Evolutionary conservation across 305 asterid genomes (phyloP), one percentile per base, ranked within the genome.

Genomic region (Fraxinus xanthoxyloides): DNA sequence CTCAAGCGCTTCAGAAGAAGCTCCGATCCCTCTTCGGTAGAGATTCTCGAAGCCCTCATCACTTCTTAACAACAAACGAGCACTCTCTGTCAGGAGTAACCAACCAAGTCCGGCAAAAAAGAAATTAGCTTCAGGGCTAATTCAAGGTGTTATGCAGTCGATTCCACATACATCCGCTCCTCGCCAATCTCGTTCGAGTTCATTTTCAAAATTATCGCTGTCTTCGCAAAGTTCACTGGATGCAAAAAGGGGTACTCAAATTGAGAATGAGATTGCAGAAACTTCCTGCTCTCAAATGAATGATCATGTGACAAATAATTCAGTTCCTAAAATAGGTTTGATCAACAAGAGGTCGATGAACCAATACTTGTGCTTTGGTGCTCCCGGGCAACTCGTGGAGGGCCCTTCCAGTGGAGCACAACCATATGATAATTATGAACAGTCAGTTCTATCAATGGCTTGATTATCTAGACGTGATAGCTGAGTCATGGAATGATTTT

Each of bases 61-160:
- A 0, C 84, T 89, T 40, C 85, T 86, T 2, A 92, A 86, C 89
- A 92, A 93, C 87, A 95, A 94, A 83, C 86, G 98, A 34, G 85
- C 93, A 1, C 96, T 91, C 51, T 87, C 97, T 0, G 98, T 88
- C 1, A 75, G 95, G 79, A 91, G 97, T 84, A 88, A 79, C 70
- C 82, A 85, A 65, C 94, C 94, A 0, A 94, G 97, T 79, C 98
- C 98, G 3, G 94, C 95, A 0, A 93, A 91, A 77, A 96, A 96
- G 97, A 94, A 91, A 81, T 76, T 91, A 46, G 97, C 97, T 46
- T 88, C 94, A 0, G 97, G 97, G 65, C 72, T 93, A 65, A 82
- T 85, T 82, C 91, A 90, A 9, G 96, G 97, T 4, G 91, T 92
- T 4, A 94, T 94, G 97, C 90, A 89, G 87, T 91, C 89, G 0